These are phyloP conservation scores for Discostella stelligera DNA, from an alignment of 352 stramenopile genomes.

Conservation along the genomic window DNA sequence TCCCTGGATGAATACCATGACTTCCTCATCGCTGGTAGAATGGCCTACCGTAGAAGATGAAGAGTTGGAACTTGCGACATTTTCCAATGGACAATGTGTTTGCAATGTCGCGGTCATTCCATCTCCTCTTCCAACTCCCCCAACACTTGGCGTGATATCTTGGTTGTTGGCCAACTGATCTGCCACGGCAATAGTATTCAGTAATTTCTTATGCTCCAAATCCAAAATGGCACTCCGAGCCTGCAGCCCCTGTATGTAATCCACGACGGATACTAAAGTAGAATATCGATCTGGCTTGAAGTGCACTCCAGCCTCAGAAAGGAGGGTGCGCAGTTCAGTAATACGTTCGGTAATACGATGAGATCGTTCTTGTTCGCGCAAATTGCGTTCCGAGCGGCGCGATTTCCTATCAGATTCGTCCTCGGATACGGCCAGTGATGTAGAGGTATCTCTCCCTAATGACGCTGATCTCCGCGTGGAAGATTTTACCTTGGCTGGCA, in stretches of 20 bases:
- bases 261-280: constrained; percentile 70
- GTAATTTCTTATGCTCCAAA: constrained; percentile 66
- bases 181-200: constrained; percentile 55
- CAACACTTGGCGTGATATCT: background rate
- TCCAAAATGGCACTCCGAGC: constrained; percentile 60
- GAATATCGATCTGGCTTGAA: constrained; percentile 81
- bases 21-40: constrained; percentile 29
- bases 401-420: constrained; percentile 61
- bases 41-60: constrained; percentile 8
- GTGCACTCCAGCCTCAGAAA: constrained; percentile 63
- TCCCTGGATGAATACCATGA: constrained; percentile 57
- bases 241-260: constrained; percentile 80
- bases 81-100: no score
- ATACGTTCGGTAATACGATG: constrained; percentile 74
- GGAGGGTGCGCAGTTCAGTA: constrained; percentile 64
- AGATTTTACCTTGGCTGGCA: background rate
- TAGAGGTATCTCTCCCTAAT: background rate
- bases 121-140: constrained; percentile 10
- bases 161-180: constrained; percentile 30
- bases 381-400: constrained; percentile 69
- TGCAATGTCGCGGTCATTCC: constrained; percentile 3
- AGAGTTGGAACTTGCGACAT: background rate
- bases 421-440: constrained; percentile 56
- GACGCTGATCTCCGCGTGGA: constrained; percentile 15
- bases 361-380: constrained; percentile 74